A percentile compares a stretch with the other conserved stretches of the same genome.
These are phyloP conservation scores for Candida bentonensis DNA, from an alignment of 805 yeast species.

Conservation along the genomic window DNA sequence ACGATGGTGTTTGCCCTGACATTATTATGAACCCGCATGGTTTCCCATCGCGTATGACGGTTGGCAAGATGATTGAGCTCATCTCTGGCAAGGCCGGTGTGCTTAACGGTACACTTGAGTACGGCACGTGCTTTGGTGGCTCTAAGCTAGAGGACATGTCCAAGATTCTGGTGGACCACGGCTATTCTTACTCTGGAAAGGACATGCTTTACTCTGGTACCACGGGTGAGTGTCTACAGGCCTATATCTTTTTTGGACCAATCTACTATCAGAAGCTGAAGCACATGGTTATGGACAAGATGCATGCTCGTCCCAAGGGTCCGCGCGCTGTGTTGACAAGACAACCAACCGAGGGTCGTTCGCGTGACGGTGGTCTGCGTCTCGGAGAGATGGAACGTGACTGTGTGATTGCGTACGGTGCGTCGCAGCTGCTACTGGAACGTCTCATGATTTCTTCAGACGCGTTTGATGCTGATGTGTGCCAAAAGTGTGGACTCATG, in stretches of 20 bases:
- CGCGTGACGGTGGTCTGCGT: conserved; percentile 97
- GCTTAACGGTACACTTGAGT: conserved; percentile 75
- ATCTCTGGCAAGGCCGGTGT: conserved; percentile 98
- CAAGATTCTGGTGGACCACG: conserved; percentile 72
- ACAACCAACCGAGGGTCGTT: conserved; percentile 98
- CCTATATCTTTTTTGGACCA: conserved; percentile 96
- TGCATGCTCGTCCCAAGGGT: conserved; percentile 99
- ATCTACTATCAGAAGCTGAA: conserved; percentile 95
- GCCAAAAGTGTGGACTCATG: conserved; percentile 90
- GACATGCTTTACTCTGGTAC: conserved; percentile 96
- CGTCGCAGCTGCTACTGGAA: conserved; percentile 84
- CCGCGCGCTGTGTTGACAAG: conserved; percentile 96
- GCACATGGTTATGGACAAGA: conserved; percentile 97
- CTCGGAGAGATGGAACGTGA: conserved; percentile 99
- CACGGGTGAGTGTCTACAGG: conserved; percentile 94
- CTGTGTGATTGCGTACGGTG: conserved; percentile 98
- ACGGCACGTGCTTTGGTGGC: conserved; percentile 98
- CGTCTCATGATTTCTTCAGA: conserved; percentile 94
- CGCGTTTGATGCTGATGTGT: conserved; percentile 94
- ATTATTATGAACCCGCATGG: conserved; percentile 99
- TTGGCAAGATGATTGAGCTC: conserved; percentile 94
- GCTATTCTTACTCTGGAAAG: conserved; percentile 89
- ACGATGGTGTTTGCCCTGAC: conserved; percentile 84
- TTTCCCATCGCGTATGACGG: conserved; percentile 99
- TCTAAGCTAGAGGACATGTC: conserved; percentile 95